Evolutionary conservation across 2,329 filamentous ascomycete species (phyloP), one percentile per base, ranked within the genome.

Genomic region (Microsporum audouinii): DNA sequence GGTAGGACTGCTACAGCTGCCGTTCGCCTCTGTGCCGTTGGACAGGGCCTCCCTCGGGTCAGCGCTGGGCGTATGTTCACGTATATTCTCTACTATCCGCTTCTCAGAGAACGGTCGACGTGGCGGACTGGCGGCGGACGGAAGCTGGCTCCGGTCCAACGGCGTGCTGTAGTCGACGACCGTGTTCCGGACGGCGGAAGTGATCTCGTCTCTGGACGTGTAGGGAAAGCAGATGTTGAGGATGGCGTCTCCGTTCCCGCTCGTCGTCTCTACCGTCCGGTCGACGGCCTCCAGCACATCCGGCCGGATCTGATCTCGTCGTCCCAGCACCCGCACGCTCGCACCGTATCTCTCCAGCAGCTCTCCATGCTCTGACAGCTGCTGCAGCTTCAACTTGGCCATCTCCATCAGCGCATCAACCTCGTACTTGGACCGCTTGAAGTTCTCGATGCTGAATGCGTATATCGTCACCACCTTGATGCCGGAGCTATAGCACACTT

Each of bases 361-460:
- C 69, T 96, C 91, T 34, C 94, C 94, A 69, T 99, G 94, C 70
- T 96, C 89, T 31, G 89, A 86, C 68, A 99, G 80, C 73, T 99
- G 94, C 63, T 88, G 85, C 31, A 99, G 81, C 77, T 97, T 97
- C 69, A 94, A 85, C 78, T 96, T 96, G 63, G 92, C 92, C 81
- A 99, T 90, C 71, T 95, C 88, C 94, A 99, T 99, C 64, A 99
- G 78, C 34, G 90, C 91, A 71, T 96, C 91, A 6, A 99, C 94
- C 74, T 99, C 94, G 75, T 95, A 94, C 75, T 94, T 91, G 27
- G 91, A 92, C 4, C 94, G 86, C 73, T 97, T 96, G 79, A 96
- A 99, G 78, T 99, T 99, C 76, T 99, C 94, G 70, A 99, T 96
- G 71, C 90, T 96, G 77, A 99, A 99, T 14, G 94, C 94, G 73